phyloP scores from a whole-genome alignment of 139 green algal genomes.

The Choricystis sp. region DNA sequence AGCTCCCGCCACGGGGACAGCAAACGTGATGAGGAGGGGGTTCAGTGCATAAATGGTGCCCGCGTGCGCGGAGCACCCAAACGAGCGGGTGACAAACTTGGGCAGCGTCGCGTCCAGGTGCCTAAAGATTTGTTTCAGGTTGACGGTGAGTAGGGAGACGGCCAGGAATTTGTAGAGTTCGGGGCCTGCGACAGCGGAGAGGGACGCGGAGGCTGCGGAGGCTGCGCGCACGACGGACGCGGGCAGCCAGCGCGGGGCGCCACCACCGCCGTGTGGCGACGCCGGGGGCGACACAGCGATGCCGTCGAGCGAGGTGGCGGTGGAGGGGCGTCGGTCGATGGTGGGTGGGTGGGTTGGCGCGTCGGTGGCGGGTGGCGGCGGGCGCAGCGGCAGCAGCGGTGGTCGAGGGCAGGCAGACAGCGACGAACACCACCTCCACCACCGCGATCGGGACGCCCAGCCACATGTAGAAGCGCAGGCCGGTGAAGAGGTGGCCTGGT shows the following conservation, averaged over 20 bases:
- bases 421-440: background rate
- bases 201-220: background rate
- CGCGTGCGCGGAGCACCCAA: constrained; percentile 31
- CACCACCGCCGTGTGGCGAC: background rate
- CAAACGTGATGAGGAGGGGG: constrained; percentile 23
- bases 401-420: background rate
- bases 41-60: constrained; percentile 44
- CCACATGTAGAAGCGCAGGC: background rate
- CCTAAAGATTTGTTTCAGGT: constrained; percentile 38
- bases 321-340: background rate
- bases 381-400: too few relatives aligned
- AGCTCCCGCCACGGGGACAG: constrained; percentile 15
- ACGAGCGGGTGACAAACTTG: constrained; percentile 26
- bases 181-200: constrained; percentile 1
- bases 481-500: background rate
- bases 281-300: background rate
- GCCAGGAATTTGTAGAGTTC: constrained; percentile 25
- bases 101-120: constrained; percentile 39
- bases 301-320: background rate
- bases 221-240: background rate
- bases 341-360: background rate
- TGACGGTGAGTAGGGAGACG: constrained; percentile 29
- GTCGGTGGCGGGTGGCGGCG: too few relatives aligned
- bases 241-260: too few relatives aligned
- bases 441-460: background rate